phyloP scores from a whole-genome alignment of 371 early-diverging fungal genomes.

The Lichtheimia ornata region DNA sequence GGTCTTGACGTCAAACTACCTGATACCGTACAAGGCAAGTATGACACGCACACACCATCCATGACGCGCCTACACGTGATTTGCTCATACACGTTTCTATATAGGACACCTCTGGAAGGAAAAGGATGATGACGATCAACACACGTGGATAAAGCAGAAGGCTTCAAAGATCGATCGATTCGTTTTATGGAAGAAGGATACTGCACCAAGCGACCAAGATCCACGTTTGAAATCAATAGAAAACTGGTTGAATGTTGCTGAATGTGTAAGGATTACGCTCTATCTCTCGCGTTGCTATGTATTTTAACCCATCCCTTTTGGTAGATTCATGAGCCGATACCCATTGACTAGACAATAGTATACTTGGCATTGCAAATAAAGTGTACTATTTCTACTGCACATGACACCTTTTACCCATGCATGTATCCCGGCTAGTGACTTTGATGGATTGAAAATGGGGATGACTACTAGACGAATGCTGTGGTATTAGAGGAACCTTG shows the following conservation, averaged over 20 bases:
- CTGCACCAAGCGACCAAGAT: slow-evolving; percentile 15
- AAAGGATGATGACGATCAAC: slow-evolving; percentile 8
- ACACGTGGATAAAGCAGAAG: not conserved
- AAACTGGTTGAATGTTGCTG: slow-evolving; percentile 16
- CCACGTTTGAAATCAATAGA: slow-evolving; percentile 13
- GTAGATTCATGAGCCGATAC: slow-evolving; percentile 18
- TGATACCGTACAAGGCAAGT: slow-evolving; percentile 11
- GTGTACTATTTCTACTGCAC: too few relatives aligned
- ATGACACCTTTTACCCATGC: too few relatives aligned
- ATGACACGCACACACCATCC: not conserved
- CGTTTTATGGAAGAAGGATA: slow-evolving; percentile 23
- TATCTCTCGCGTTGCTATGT: not conserved
- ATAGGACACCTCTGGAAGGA: slow-evolving; percentile 13
- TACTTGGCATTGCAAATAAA: too few relatives aligned
- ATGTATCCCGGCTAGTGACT: too few relatives aligned
- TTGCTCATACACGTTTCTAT: not conserved
- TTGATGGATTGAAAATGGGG: too few relatives aligned
- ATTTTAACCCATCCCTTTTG: not conserved
- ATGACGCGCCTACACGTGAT: too few relatives aligned
- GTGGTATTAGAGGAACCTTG: too few relatives aligned
- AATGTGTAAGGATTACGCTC: slow-evolving; percentile 10
- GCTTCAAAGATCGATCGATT: slow-evolving; percentile 1
- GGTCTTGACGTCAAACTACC: slow-evolving; percentile 9
- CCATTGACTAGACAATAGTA: not conserved
- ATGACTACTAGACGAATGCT: too few relatives aligned